These are phyloP conservation scores for Penicillium freii DNA, from an alignment of 2,329 filamentous ascomycete species.

Conservation along the genomic window DNA sequence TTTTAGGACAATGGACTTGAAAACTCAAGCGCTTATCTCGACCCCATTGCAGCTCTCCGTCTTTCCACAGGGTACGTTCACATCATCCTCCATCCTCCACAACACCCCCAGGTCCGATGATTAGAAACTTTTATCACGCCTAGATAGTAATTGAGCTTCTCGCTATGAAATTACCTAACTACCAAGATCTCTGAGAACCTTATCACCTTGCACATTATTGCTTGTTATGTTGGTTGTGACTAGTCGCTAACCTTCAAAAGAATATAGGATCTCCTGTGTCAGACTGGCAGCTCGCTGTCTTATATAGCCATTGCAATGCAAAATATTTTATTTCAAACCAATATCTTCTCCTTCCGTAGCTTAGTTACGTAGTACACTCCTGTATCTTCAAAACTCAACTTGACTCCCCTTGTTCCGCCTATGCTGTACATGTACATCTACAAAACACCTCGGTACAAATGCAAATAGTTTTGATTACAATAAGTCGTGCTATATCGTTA, in stretches of 20 bases:
- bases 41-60: neutral
- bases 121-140: conserved; percentile 58
- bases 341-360: neutral
- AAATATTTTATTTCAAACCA: neutral
- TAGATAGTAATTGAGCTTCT: conserved; percentile 68
- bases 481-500: conserved; percentile 31
- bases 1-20: conserved; percentile 6
- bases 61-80: conserved; percentile 27
- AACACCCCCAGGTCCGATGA: conserved; percentile 54
- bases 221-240: conserved; percentile 16
- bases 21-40: neutral
- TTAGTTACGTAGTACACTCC: neutral
- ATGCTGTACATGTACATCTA: neutral
- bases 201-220: conserved; percentile 16
- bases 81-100: neutral
- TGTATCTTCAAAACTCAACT: too few species aligned
- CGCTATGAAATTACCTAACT: conserved; percentile 58
- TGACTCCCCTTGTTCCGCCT: neutral
- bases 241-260: conserved; percentile 24
- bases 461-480: conserved; percentile 26
- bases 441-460: neutral
- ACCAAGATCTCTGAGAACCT: conserved; percentile 68
- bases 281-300: neutral
- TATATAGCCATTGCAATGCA: conserved; percentile 2
- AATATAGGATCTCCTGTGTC: neutral